Conservation (phyloP, 1,139 yeast genomes). For the Hanseniaspora sp. region DNA sequence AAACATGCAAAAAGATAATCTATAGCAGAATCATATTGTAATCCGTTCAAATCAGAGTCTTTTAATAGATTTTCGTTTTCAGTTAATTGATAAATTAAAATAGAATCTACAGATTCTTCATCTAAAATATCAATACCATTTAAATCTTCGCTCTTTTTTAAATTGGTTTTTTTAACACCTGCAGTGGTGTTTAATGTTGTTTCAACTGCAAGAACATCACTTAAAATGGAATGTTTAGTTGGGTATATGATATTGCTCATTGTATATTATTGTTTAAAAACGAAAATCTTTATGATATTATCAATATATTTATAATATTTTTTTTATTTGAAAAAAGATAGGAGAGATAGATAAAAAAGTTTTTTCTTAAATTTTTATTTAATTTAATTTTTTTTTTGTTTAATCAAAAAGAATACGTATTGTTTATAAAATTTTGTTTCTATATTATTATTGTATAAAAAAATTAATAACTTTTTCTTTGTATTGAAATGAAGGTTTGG, state of each 20-base stretch:
- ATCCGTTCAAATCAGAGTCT: conserved; percentile 4
- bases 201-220: conserved; percentile 22
- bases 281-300: no score
- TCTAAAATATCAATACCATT: conserved; percentile 15
- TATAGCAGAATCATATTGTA: conserved; percentile 21
- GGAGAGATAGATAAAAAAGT: neutral
- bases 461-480: no score
- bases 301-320: neutral
- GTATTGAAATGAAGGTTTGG: no score
- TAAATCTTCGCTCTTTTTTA: conserved; percentile 20
- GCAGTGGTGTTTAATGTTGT: neutral
- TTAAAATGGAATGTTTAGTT: conserved; percentile 19
- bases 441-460: no score
- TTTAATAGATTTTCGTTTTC: conserved; percentile 23
- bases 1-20: conserved; percentile 15
- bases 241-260: neutral
- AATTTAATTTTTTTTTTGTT: no score
- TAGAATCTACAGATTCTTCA: conserved; percentile 24
- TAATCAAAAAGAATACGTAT: no score
- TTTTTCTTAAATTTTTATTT: no score
- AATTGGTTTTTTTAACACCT: conserved; percentile 17
- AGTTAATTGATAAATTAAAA: conserved; percentile 26
- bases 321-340: no score
- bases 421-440: no score
- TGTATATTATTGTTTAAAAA: neutral